Base-by-base conservation (phyloP, 1,284 basidiomycete species). In the Ceratobasidium sp. region DNA sequence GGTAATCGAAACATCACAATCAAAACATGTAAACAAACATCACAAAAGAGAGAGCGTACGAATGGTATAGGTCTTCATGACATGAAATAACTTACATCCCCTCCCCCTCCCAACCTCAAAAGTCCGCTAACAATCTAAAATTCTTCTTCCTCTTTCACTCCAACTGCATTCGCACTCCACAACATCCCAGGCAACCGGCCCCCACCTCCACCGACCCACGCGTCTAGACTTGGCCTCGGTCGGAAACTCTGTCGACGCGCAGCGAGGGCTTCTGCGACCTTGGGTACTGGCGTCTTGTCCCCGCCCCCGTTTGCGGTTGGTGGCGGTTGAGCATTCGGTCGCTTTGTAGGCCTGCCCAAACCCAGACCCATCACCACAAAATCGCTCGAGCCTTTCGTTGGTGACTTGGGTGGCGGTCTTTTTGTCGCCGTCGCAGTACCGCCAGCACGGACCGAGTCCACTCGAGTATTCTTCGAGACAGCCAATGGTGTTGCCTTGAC, bases 181-280 rank as follows among this genome's bases (percentile, higher is more conserved):
- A 73, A 33, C 69, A 73, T 73, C 33, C 69, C 69, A 35, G 69
- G 69, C 37, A 73, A 51, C 20, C 69, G 54, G 5, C 69, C 69
- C 8, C 69, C 69, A 23, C 58, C 58, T 33, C 69, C 69, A 23
- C 39, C 69, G 13, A 73, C 69, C 69, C 69, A 73, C 17, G 69
- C 69, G 20, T 73, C 69, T 45, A 73, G 37, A 45, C 69, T 73
- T 4, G 69, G 69, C 28, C 69, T 28, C 17, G 69, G 69, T 49
- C 69, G 39, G 69, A 73, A 73, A 56, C 69, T 73, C 45, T 73
- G 69, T 35, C 69, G 69, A 15, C 69, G 69, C 23, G 35, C 69
- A 37, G 69, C 51, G 2, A 73, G 51, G 23, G 39, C 68, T 26
- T 71, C 68, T 3, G 68, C 49, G 10, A 71, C 68, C 5, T 73